Evolutionary conservation across 1,284 basidiomycete genomes (phyloP), one percentile per base, ranked within the genome.

Genomic region (Thelephora terrestris): DNA sequence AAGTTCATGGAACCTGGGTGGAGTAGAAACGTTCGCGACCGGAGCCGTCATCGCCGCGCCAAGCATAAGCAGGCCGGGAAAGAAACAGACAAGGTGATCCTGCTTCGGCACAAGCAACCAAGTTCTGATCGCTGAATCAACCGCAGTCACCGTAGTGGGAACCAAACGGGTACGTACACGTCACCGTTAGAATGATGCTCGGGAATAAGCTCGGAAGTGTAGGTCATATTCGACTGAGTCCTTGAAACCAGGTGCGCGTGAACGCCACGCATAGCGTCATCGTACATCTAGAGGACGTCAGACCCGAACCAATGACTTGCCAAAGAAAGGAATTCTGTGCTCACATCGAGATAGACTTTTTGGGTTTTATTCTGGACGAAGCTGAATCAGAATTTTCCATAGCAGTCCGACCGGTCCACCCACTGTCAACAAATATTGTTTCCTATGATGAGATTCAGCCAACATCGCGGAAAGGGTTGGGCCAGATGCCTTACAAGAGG

Each of bases 81-180:
- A 69, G 79, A 97, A 98, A 66, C 94, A 97, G 1, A 91, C 93
- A 18, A 98, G 78, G 64, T 97, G 94, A 63, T 98, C 94, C 69
- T 98, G 94, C 65, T 96, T 95, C 14, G 87, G 85, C 1, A 75
- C 70, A 14, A 87, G 68, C 21, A 73, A 71, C 87, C 86, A 91
- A 32, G 29, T 32, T 12, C 29, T 32, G 9, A 32, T 14, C 29
- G 29, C 14, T 46, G 68, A 64, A 25, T 85, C 88, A 46, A 51
- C 50, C 46, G 55, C 50, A 36, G 53, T 43, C 9, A 50, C 35
- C 38, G 38, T 10, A 36, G 23, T 39, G 18, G 24, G 47, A 50
- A 9, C 40, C 38, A 43, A 43, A 2, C 3, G n/a, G 29, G 18
- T 17, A 62, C 76, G 42, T 53, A 83, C 82, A 76, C 56, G 58